These are phyloP conservation scores for Diaporthe sp. DNA, from an alignment of 2,329 filamentous ascomycete species.

Conservation along the genomic window DNA sequence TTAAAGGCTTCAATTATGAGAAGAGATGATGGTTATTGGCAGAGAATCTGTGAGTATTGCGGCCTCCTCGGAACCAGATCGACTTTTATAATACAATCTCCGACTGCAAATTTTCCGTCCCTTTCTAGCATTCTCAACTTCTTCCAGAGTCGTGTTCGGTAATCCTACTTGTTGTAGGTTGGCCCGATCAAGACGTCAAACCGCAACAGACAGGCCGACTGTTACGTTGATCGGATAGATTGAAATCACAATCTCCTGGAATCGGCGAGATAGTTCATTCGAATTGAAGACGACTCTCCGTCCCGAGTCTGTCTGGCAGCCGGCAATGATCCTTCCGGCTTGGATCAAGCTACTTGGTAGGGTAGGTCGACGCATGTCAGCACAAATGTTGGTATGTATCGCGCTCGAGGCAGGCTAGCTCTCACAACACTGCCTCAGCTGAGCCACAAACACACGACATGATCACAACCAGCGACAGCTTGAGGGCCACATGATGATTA, in stretches of 20 bases:
- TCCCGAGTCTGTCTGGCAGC: neutral
- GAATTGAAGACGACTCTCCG: neutral
- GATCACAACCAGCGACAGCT: neutral
- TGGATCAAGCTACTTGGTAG: neutral
- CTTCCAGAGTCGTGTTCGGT: too few relatives aligned
- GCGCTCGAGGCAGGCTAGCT: neutral
- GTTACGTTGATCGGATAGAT: neutral
- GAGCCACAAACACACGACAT: neutral
- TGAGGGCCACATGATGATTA: neutral
- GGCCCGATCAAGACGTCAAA: neutral
- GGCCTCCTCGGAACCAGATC: neutral
- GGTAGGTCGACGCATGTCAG: neutral
- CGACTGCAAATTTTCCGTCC: too few relatives aligned
- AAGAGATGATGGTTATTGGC: neutral
- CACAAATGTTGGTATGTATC: neutral
- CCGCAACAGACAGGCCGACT: neutral
- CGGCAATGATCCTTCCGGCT: conserved; percentile 6
- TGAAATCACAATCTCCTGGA: neutral
- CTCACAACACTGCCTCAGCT: neutral
- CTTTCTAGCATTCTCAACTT: too few relatives aligned
- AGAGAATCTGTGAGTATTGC: neutral
- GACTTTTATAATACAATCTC: neutral
- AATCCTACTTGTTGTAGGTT: neutral
- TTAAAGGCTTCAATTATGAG: neutral
- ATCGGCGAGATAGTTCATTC: neutral